phyloP scores from a whole-genome alignment of 2,329 filamentous ascomycete genomes.

The Podosphaera leucotricha region DNA sequence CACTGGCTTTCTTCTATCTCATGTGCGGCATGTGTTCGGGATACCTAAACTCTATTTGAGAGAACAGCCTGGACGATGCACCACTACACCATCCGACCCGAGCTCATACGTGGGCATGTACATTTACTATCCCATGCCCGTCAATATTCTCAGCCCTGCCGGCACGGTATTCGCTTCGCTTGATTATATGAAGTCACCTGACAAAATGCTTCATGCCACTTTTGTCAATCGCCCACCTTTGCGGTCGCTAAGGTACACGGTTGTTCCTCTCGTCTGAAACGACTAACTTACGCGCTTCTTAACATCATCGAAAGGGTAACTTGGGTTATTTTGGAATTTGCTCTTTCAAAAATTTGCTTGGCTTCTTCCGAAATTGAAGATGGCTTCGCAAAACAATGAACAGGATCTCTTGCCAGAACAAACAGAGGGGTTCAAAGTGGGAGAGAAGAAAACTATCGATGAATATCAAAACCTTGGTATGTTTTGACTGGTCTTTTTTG shows the following conservation, averaged over 20 bases:
- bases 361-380: slow-evolving; percentile 3
- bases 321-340: too few relatives aligned
- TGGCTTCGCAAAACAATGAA: slow-evolving; percentile 28
- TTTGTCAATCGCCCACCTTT: too few relatives aligned
- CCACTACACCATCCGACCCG: neutral
- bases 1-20: neutral
- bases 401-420: slow-evolving; percentile 71
- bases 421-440: slow-evolving; percentile 93
- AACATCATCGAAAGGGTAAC: neutral
- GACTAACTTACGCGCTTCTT: neutral
- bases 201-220: too few relatives aligned
- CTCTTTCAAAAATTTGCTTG: too few relatives aligned
- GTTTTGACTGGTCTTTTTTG: slow-evolving; percentile 14
- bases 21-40: neutral
- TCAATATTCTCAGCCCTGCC: too few relatives aligned
- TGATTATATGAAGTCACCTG: too few relatives aligned
- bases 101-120: too few relatives aligned
- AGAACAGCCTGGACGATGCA: neutral
- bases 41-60: neutral
- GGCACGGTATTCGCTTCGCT: too few relatives aligned
- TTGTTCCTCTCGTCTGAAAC: neutral
- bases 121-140: too few relatives aligned
- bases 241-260: too few relatives aligned
- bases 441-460: slow-evolving; percentile 92
- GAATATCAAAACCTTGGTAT: slow-evolving; percentile 85